Conservation (phyloP, 1,284 basidiomycete genomes). For the Austroboletus niveus region DNA sequence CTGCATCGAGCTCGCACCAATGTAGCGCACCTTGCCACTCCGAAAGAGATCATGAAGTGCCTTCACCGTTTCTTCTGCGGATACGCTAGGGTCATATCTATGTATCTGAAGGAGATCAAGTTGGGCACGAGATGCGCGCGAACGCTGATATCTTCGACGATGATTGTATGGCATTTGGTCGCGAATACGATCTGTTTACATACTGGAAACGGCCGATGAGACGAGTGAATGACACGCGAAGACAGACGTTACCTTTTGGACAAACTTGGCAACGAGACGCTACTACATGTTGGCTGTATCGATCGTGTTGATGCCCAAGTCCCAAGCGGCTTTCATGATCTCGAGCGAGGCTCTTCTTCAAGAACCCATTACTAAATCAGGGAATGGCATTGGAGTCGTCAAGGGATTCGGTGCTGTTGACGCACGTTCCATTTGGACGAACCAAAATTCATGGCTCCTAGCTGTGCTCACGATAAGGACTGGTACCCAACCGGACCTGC, state of each 20-base stretch:
- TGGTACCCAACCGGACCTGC: conserved; percentile 49
- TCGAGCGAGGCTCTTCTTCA: conserved; percentile 41
- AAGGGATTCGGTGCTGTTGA: not conserved
- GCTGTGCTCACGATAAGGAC: conserved; percentile 42
- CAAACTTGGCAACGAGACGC: conserved; percentile 48
- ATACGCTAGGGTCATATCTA: conserved; percentile 34
- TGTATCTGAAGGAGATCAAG: conserved; percentile 45
- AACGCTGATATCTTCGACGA: too few species aligned
- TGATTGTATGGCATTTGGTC: too few species aligned
- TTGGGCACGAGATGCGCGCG: too few species aligned
- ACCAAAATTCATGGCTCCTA: conserved; percentile 53
- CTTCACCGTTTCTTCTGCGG: conserved; percentile 40
- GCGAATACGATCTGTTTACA: too few species aligned
- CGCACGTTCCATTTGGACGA: conserved; percentile 36
- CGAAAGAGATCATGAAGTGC: conserved; percentile 41
- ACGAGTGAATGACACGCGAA: not conserved
- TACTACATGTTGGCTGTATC: conserved; percentile 62
- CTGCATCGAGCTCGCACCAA: conserved; percentile 45
- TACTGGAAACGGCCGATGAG: too few species aligned
- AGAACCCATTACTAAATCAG: conserved; percentile 40
- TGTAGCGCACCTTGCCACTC: conserved; percentile 42
- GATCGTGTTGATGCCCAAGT: conserved; percentile 43
- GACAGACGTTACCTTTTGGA: conserved; percentile 40
- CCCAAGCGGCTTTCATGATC: conserved; percentile 49
- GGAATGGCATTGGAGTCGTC: not conserved